Percentiles rank a stretch among this genome's conserved stretches.
Evolutionary conservation across 257 asterid genomes (phyloP).

Genomic region (Solanum sejunctum): DNA sequence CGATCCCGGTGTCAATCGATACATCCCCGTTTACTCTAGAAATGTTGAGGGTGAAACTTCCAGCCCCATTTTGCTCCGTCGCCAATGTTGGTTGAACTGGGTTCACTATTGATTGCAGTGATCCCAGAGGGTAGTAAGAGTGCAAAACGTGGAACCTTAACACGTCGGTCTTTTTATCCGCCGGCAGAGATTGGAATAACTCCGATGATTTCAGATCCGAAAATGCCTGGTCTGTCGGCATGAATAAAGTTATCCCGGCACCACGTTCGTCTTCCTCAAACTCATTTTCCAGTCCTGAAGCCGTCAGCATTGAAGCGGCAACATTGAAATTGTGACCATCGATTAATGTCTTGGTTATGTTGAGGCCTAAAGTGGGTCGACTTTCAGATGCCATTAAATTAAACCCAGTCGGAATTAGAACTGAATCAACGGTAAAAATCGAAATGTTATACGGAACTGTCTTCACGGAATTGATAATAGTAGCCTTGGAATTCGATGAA

Average conservation of each 20-base stretch:
- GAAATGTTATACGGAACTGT: conserved; percentile 36
- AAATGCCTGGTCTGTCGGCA: conserved; percentile 51
- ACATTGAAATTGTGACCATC: conserved; percentile 55
- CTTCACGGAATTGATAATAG: conserved; percentile 26
- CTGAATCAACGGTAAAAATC: conserved; percentile 29
- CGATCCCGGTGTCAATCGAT: conserved; percentile 61
- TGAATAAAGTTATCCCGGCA: conserved; percentile 60
- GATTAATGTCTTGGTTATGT: conserved; percentile 44
- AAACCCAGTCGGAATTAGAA: conserved; percentile 32
- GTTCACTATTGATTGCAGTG: conserved; percentile 52
- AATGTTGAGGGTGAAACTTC: conserved; percentile 57
- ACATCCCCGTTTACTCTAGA: conserved; percentile 64
- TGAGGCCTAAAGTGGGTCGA: conserved; percentile 41
- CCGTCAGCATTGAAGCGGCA: conserved; percentile 55
- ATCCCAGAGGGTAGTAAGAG: conserved; percentile 53
- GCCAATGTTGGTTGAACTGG: conserved; percentile 86
- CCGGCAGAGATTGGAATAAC: conserved; percentile 43
- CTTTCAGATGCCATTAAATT: conserved; percentile 54
- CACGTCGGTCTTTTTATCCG: conserved; percentile 40
- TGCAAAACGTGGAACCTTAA: conserved; percentile 47
- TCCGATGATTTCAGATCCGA: conserved; percentile 42
- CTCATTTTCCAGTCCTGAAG: conserved; percentile 68
- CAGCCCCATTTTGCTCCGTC: conserved; percentile 69
- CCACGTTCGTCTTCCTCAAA: conserved; percentile 70
- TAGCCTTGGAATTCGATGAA: conserved; percentile 42